Conservation (phyloP, 1,139 yeast genomes). For the Lodderomyces elongisporus region DNA sequence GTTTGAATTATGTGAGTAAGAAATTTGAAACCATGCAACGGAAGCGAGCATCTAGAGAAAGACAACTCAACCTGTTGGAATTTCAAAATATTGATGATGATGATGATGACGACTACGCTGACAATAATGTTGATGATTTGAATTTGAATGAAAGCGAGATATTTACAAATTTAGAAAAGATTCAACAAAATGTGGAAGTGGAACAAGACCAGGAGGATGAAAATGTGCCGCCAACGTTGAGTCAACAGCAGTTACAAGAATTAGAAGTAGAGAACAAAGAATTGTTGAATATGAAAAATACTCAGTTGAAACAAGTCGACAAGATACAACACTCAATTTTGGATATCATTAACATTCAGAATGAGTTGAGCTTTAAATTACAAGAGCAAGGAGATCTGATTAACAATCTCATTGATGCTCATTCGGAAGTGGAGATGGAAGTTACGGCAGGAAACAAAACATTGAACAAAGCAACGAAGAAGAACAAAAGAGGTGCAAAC, state of each 20-base stretch:
- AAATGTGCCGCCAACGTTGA: slow-evolving; percentile 1
- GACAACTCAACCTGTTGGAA: slow-evolving; percentile 35
- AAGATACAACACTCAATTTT: slow-evolving; percentile 72
- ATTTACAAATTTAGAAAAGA: slow-evolving; percentile 3
- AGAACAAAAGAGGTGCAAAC: slow-evolving; percentile 68
- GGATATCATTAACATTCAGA: slow-evolving; percentile 75
- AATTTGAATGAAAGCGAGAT: slow-evolving; percentile 1
- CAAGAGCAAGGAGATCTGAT: slow-evolving; percentile 74
- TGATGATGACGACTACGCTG: slow-evolving; percentile 12
- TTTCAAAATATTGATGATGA: slow-evolving; percentile 40
- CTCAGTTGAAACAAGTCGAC: slow-evolving; percentile 65
- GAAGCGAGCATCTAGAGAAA: slow-evolving; percentile 38
- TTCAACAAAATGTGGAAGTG: slow-evolving; percentile 16
- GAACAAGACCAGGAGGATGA: slow-evolving; percentile 13
- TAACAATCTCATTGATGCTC: slow-evolving; percentile 60
- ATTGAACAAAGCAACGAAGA: slow-evolving; percentile 62
- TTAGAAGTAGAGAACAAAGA: slow-evolving; percentile 70
- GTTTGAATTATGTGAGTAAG: slow-evolving; percentile 31
- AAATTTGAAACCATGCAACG: slow-evolving; percentile 38
- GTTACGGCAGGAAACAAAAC: slow-evolving; percentile 71
- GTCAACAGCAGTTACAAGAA: slow-evolving; percentile 60
- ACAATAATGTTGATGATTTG: slow-evolving; percentile 7
- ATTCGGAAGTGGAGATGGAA: slow-evolving; percentile 64
- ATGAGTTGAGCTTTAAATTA: slow-evolving; percentile 72
- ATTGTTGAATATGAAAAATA: slow-evolving; percentile 53